These are phyloP conservation scores for Misopates orontium DNA, from an alignment of 257 asterid genomes.

Conservation along the genomic window DNA sequence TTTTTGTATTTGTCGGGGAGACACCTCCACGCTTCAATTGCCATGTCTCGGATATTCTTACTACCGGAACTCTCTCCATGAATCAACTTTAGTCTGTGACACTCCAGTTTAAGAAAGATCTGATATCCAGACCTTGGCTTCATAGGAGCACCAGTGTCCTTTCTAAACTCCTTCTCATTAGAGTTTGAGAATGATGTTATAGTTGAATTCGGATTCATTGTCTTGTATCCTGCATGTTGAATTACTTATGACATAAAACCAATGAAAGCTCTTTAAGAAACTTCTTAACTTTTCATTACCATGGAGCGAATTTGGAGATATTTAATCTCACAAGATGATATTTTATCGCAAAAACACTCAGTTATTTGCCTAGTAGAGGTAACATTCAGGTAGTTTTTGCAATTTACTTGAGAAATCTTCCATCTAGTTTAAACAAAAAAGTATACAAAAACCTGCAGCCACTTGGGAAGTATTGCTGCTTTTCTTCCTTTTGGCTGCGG, in stretches of 20 bases:
- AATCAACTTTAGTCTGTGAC: constrained; percentile 41
- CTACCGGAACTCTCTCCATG: constrained; percentile 41
- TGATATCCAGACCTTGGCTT: constrained; percentile 62
- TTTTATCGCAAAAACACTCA: background rate
- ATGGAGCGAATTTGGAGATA: no score
- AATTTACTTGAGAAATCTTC: background rate
- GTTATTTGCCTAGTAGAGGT: background rate
- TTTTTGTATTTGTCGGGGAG: constrained; percentile 48
- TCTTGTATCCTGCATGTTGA: constrained; percentile 37
- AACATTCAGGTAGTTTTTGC: background rate
- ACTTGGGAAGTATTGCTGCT: constrained; percentile 15
- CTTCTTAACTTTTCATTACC: no score
- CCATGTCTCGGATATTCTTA: constrained; percentile 47
- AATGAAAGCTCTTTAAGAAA: no score
- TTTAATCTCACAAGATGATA: no score
- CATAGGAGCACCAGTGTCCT: constrained; percentile 40
- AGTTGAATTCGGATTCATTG: constrained; percentile 27
- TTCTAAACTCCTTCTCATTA: constrained; percentile 23
- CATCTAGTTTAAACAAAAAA: background rate
- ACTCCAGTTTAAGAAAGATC: constrained; percentile 55
- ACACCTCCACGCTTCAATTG: constrained; percentile 49
- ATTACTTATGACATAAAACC: background rate
- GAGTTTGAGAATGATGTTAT: constrained; percentile 11
- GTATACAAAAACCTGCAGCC: constrained; percentile 34
- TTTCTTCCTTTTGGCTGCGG: constrained; percentile 22